A percentile compares a stretch with the other conserved stretches of the same genome.
These are phyloP conservation scores for Ascochyta clinopodiicola DNA, from an alignment of 2,329 filamentous ascomycete species.

Conservation along the genomic window DNA sequence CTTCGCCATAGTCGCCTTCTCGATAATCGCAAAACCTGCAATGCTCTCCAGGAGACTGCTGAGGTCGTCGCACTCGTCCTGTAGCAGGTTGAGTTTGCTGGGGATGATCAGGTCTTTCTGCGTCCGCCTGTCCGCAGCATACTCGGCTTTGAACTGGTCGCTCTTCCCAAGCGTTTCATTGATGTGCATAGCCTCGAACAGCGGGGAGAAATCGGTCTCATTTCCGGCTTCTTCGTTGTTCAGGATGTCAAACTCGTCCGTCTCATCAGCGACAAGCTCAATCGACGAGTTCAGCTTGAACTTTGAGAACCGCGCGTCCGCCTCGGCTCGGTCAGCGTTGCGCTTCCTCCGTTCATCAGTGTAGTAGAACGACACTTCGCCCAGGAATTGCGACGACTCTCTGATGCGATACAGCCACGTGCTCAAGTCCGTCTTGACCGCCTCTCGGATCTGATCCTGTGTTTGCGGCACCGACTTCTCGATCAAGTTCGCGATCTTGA, in stretches of 20 bases:
- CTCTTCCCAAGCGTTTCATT: constrained; percentile 92
- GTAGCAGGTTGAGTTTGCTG: constrained; percentile 73
- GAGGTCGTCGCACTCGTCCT: constrained; percentile 84
- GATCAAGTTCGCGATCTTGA: constrained; percentile 93
- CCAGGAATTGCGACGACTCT: constrained; percentile 93
- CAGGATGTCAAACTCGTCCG: constrained; percentile 91
- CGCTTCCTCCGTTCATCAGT: constrained; percentile 85
- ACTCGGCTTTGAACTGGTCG: constrained; percentile 89
- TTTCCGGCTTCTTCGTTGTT: constrained; percentile 84
- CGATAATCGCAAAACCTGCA: constrained; percentile 94
- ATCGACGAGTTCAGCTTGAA: constrained; percentile 96
- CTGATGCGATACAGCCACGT: constrained; percentile 95
- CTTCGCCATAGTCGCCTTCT: constrained; percentile 89
- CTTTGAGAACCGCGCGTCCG: constrained; percentile 74
- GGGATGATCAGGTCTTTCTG: constrained; percentile 93
- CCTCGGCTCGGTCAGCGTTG: constrained; percentile 81
- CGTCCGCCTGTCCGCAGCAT: constrained; percentile 85
- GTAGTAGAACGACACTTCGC: constrained; percentile 95
- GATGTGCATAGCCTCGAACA: constrained; percentile 96
- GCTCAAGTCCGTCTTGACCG: constrained; percentile 95
- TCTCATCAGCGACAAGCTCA: constrained; percentile 93
- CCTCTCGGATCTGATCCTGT: constrained; percentile 91
- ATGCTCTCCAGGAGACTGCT: constrained; percentile 92
- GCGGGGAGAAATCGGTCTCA: constrained; percentile 89
- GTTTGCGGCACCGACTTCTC: constrained; percentile 94